Evolutionary conservation across 371 early-diverging fungal genomes (phyloP).

Genomic region (Sporodiniella umbellata): DNA sequence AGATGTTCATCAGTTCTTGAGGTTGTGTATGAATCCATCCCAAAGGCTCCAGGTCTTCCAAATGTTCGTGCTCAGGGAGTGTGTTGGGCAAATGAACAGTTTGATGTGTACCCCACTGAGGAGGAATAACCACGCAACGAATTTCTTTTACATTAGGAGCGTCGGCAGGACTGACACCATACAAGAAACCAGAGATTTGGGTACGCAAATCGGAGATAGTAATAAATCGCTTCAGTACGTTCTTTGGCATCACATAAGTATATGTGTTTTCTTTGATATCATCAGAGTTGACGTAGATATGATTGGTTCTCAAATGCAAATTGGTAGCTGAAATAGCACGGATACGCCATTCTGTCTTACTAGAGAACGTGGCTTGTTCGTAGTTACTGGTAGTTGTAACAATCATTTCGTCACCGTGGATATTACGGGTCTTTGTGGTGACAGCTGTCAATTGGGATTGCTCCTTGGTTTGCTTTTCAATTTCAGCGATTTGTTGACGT

Average conservation of each 20-base stretch:
- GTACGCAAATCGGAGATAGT: conserved; percentile 93
- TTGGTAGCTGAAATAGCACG: conserved; percentile 95
- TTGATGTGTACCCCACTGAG: conserved; percentile 96
- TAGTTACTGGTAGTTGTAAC: conserved; percentile 97
- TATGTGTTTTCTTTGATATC: conserved; percentile 87
- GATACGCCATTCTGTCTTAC: conserved; percentile 98
- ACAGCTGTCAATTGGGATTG: conserved; percentile 92
- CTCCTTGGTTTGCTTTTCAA: conserved; percentile 94
- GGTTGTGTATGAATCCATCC: conserved; percentile 99
- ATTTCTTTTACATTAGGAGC: conserved; percentile 96
- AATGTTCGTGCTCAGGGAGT: conserved; percentile 88
- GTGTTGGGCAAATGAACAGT: conserved; percentile 87
- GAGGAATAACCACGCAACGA: conserved; percentile 91
- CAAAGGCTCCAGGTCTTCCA: conserved; percentile 91
- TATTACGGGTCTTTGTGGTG: conserved; percentile 94
- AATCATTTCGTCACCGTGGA: conserved; percentile 98
- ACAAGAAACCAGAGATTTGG: conserved; percentile 93
- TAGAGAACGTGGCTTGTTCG: conserved; percentile 94
- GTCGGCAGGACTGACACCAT: conserved; percentile 91
- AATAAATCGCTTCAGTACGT: conserved; percentile 93
- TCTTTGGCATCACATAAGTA: conserved; percentile 97
- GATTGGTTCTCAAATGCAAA: conserved; percentile 91
- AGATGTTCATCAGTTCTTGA: conserved; percentile 86
- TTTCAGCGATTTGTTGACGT: conserved; percentile 96
- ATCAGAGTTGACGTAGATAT: conserved; percentile 93